Percentiles rank a stretch among this genome's conserved stretches.
phyloP scores from a whole-genome alignment of 768 basidiomycete genomes.

The Chlorophyllum brunneum region DNA sequence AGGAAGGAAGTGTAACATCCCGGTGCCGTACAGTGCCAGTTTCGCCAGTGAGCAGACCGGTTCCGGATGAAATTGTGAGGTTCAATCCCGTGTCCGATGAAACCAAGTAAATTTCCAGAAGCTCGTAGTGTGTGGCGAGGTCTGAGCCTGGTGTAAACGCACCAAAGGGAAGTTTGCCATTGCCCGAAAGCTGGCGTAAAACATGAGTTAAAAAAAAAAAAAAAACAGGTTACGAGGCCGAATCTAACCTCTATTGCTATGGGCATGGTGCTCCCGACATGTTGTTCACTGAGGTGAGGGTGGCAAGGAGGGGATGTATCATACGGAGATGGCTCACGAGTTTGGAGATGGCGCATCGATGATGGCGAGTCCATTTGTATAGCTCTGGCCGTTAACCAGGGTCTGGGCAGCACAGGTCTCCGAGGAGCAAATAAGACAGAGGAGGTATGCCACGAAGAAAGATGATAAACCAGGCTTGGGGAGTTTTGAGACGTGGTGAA shows the following conservation, averaged over 20 bases:
- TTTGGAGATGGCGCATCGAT: conserved; percentile 29
- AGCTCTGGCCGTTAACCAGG: conserved; percentile 26
- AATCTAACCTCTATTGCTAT: conserved; percentile 26
- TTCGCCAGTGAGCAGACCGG: conserved; percentile 33
- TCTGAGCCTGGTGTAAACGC: conserved; percentile 32
- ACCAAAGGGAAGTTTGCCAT: conserved; percentile 35
- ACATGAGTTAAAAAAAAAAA: background rate
- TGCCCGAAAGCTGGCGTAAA: conserved; percentile 34
- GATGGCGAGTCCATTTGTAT: conserved; percentile 34
- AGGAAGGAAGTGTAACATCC: conserved; percentile 37
- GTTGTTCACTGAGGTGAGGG: conserved; percentile 20
- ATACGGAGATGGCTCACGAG: conserved; percentile 21
- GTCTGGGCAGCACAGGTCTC: conserved; percentile 19
- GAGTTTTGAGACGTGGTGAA: background rate
- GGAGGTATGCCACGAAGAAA: background rate
- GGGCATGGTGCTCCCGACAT: conserved; percentile 22
- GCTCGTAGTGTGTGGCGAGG: conserved; percentile 31
- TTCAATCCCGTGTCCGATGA: conserved; percentile 35
- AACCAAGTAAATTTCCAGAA: conserved; percentile 39
- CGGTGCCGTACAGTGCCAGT: conserved; percentile 38
- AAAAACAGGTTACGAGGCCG: background rate
- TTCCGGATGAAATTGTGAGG: conserved; percentile 33
- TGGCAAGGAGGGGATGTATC: background rate
- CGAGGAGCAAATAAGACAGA: conserved; percentile 11
- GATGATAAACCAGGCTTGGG: background rate